Conservation (phyloP, 345 rosid species). For the Raphanus raphanistrum region DNA sequence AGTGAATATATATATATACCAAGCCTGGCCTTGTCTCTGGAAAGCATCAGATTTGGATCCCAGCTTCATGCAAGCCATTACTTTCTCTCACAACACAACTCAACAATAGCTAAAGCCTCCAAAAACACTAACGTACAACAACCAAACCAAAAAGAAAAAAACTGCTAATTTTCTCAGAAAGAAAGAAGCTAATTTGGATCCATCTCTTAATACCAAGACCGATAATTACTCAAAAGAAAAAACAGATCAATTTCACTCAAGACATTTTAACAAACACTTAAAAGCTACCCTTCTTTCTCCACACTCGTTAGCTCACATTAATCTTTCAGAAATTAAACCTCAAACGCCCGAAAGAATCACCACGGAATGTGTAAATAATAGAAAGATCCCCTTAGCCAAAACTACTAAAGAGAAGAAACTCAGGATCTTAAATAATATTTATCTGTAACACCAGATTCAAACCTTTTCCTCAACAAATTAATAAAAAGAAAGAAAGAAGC, state of each 20-base stretch:
- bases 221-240: not conserved
- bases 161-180: constrained; percentile 26
- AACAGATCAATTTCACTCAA: constrained; percentile 24
- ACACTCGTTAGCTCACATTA: constrained; percentile 11
- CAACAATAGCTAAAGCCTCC: constrained; percentile 16
- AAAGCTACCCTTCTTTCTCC: constrained; percentile 19
- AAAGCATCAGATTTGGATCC: constrained; percentile 95
- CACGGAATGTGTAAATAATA: not conserved
- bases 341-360: constrained; percentile 11
- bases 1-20: constrained; percentile 51
- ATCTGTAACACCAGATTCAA: constrained; percentile 35
- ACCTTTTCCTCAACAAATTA: not conserved
- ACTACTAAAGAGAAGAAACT: constrained; percentile 15
- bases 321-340: constrained; percentile 6
- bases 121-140: constrained; percentile 27
- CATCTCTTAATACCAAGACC: constrained; percentile 22
- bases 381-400: constrained; percentile 9
- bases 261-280: constrained; percentile 33
- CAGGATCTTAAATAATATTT: constrained; percentile 20
- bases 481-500: constrained; percentile 6
- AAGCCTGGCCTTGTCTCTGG: constrained; percentile 94
- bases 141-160: not conserved
- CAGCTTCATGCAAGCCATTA: constrained; percentile 93
- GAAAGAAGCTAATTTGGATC: constrained; percentile 17
- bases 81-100: constrained; percentile 15